Conservation (phyloP, 1,284 basidiomycete species). For the Prillingera fragicola region DNA sequence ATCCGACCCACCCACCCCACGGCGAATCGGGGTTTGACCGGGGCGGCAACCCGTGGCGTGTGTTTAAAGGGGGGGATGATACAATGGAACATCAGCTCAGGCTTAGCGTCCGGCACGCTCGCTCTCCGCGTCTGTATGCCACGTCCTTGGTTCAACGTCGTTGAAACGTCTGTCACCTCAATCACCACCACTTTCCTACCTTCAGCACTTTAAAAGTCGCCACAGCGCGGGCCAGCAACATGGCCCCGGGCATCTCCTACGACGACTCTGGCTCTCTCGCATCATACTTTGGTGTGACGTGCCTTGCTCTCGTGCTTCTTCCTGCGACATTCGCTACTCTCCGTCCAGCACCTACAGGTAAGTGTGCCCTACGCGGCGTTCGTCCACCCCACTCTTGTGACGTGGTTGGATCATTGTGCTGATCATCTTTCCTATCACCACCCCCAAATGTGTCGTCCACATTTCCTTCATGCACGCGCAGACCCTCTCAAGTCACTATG, state of each 20-base stretch:
- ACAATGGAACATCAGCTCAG: too few species aligned
- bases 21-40: too few species aligned
- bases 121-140: too few species aligned
- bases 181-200: not conserved
- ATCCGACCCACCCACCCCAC: too few species aligned
- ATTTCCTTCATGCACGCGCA: constrained; percentile 47
- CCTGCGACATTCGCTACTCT: constrained; percentile 63
- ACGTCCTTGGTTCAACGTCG: too few species aligned
- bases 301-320: constrained; percentile 71
- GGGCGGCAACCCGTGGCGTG: too few species aligned
- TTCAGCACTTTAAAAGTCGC: constrained; percentile 5
- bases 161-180: too few species aligned
- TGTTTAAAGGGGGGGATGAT: too few species aligned
- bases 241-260: constrained; percentile 54
- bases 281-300: constrained; percentile 79
- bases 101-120: too few species aligned
- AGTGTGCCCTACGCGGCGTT: constrained; percentile 52
- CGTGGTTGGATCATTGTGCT: not conserved
- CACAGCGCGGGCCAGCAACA: constrained; percentile 17
- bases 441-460: too few species aligned
- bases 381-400: not conserved
- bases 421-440: not conserved
- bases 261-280: constrained; percentile 86
- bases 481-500: constrained; percentile 32
- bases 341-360: constrained; percentile 27